Percentiles rank a stretch among this genome's conserved stretches.
phyloP scores from a whole-genome alignment of 2,329 filamentous ascomycete genomes.

The Monilinia polystroma region DNA sequence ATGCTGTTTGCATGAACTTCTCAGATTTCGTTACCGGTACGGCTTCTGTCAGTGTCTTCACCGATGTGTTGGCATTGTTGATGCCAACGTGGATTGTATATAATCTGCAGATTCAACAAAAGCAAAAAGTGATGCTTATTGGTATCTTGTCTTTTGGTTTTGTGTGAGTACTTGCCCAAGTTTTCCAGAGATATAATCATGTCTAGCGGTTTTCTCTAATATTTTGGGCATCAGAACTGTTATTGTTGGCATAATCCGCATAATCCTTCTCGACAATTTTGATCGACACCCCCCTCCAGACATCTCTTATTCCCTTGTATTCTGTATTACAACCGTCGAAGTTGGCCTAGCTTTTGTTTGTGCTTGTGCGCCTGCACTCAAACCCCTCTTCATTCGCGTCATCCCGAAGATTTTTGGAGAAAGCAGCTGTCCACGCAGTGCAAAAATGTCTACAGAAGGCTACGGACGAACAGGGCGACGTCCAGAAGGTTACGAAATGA shows the following conservation, averaged over 20 bases:
- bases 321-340: constrained; percentile 23
- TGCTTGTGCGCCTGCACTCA: constrained; percentile 23
- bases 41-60: constrained; percentile 18
- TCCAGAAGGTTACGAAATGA: constrained; percentile 9
- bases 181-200: not conserved
- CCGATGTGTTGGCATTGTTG: constrained; percentile 22
- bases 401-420: constrained; percentile 18
- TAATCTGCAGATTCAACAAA: constrained; percentile 23
- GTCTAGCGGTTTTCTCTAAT: not conserved
- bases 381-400: constrained; percentile 20
- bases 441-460: not conserved
- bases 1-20: constrained; percentile 27
- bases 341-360: constrained; percentile 24
- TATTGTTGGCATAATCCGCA: constrained; percentile 1
- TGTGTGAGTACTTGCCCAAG: not conserved
- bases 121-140: constrained; percentile 24
- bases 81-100: constrained; percentile 29
- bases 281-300: constrained; percentile 5
- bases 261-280: constrained; percentile 6
- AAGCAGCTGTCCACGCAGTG: constrained; percentile 4
- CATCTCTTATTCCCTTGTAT: constrained; percentile 17
- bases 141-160: constrained; percentile 15
- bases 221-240: not conserved
- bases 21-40: constrained; percentile 19
- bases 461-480: constrained; percentile 4